A percentile compares a stretch with the other conserved stretches of the same genome.
These are phyloP conservation scores for Nitzschia putrida DNA, from an alignment of 108 stramenopile genomes.

Conservation along the genomic window DNA sequence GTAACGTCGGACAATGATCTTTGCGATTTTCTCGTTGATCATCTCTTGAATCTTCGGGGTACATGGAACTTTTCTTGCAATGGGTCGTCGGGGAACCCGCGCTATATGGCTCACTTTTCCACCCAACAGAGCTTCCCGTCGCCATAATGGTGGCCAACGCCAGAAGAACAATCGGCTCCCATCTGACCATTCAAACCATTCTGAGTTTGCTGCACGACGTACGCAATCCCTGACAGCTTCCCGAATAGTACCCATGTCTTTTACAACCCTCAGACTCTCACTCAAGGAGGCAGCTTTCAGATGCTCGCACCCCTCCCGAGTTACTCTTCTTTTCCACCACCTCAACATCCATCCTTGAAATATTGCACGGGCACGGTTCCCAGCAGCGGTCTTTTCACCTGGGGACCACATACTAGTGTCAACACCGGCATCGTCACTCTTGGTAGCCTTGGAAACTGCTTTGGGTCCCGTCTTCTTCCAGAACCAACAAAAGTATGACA, in stretches of 20 bases:
- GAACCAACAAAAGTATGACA: background rate
- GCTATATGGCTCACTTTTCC: background rate
- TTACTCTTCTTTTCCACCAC: background rate
- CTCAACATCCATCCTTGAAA: background rate
- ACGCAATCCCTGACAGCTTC: slow-evolving; percentile 13
- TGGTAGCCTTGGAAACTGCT: background rate
- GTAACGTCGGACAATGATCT: background rate
- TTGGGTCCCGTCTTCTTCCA: background rate
- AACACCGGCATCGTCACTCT: background rate
- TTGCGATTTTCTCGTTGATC: background rate
- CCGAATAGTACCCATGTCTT: background rate
- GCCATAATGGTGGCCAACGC: slow-evolving; percentile 31
- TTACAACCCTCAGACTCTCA: background rate
- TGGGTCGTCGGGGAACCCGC: background rate
- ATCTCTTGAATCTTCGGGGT: background rate
- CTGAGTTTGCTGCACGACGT: slow-evolving; percentile 1
- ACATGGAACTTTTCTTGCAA: background rate
- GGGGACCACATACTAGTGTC: background rate
- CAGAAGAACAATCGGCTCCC: slow-evolving; percentile 40
- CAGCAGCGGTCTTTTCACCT: too few relatives aligned
- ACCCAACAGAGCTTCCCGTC: background rate
- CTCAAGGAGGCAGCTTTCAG: background rate
- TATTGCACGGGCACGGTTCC: background rate
- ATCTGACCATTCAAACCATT: slow-evolving; percentile 42
- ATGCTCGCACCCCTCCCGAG: background rate